Percentiles rank a stretch among this genome's conserved stretches.
phyloP scores from a whole-genome alignment of 495 filamentous ascomycete species.

The Jackrogersella minutella region DNA sequence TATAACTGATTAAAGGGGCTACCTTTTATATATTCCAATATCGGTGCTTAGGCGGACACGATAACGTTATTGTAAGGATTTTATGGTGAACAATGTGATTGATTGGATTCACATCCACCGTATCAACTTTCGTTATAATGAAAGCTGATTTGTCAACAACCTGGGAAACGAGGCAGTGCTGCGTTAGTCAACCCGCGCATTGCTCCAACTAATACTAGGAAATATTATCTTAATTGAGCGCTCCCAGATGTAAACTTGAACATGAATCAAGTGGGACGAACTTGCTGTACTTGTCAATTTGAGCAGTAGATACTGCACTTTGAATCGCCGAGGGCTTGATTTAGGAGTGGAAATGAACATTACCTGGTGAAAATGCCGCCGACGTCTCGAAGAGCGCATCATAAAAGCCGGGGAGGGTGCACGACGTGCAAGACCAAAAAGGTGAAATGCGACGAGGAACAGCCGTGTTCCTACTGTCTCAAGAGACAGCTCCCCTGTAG shows the following conservation, averaged over 20 bases:
- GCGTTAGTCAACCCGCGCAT: neutral
- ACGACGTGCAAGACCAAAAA: slow-evolving; percentile 54
- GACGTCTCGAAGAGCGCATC: slow-evolving; percentile 24
- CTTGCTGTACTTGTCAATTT: no score
- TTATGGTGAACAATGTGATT: neutral
- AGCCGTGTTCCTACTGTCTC: slow-evolving; percentile 50
- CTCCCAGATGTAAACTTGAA: neutral
- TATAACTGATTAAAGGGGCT: no score
- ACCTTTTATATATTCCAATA: no score
- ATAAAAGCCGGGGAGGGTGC: slow-evolving; percentile 39
- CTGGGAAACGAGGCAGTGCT: neutral
- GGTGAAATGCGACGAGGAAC: slow-evolving; percentile 51
- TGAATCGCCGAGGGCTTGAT: no score
- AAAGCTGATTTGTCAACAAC: neutral
- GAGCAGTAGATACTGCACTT: no score
- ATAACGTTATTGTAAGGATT: no score
- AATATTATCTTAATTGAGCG: neutral
- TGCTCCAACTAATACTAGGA: neutral
- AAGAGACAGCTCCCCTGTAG: slow-evolving; percentile 31
- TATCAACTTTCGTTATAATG: neutral
- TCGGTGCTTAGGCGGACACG: no score
- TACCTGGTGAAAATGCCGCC: neutral
- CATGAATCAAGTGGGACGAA: no score
- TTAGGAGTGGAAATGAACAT: neutral
- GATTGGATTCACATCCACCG: neutral